A percentile compares a stretch with the other conserved stretches of the same genome.
These are phyloP conservation scores for Cladosporium sp. DNA, from an alignment of 2,329 filamentous ascomycete genomes.

Conservation along the genomic window DNA sequence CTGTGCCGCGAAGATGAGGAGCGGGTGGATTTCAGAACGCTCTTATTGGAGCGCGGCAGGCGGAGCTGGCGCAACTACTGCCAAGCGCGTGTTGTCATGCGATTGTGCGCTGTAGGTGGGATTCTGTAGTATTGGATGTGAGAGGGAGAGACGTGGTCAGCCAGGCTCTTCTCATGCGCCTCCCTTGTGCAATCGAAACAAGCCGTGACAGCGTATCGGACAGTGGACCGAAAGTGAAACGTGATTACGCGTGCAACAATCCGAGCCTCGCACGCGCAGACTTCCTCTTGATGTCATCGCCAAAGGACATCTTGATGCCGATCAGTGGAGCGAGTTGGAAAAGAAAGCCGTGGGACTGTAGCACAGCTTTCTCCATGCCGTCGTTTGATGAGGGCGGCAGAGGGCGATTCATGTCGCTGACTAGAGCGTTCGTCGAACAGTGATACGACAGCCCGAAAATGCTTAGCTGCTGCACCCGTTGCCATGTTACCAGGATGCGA, in stretches of 20 bases:
- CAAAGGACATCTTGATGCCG: not conserved
- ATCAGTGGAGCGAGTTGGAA: not conserved
- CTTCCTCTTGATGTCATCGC: constrained; percentile 5
- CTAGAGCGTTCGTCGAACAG: not conserved
- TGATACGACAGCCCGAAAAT: not conserved
- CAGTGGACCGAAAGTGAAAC: constrained; percentile 5
- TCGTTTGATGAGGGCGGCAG: not conserved
- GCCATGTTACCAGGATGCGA: not conserved
- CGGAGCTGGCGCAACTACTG: not conserved
- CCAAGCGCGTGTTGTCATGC: constrained; percentile 1
- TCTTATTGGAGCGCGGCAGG: constrained; percentile 6
- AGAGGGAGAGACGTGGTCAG: not conserved
- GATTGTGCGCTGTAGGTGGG: not conserved
- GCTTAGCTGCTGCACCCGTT: not conserved
- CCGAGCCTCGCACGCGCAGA: not conserved
- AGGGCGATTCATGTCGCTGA: not conserved
- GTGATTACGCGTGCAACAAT: constrained; percentile 8
- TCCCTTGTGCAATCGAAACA: not conserved
- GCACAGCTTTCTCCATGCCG: not conserved
- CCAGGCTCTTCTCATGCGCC: not conserved
- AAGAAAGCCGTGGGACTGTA: constrained; percentile 5
- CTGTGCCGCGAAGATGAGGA: not conserved
- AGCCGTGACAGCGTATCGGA: not conserved
- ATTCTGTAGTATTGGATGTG: constrained; percentile 4
- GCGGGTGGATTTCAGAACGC: not conserved